phyloP scores from a whole-genome alignment of 2,329 filamentous ascomycete genomes.

The Alternaria gaisen region DNA sequence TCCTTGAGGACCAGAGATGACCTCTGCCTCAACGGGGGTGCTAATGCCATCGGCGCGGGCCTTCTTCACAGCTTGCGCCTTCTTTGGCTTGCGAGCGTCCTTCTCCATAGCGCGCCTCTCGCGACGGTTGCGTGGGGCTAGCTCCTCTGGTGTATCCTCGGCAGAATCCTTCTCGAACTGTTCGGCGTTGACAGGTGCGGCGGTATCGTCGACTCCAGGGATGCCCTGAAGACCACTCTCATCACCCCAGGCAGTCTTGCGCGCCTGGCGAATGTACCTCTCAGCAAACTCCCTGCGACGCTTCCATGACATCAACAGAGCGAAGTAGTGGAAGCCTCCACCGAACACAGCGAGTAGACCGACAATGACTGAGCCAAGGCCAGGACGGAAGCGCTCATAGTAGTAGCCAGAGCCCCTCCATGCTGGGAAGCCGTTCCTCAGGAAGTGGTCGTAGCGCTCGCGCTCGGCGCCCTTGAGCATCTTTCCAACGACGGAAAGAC shows the following conservation, averaged over 20 bases:
- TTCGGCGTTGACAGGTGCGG: conserved; percentile 41
- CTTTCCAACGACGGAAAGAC: conserved; percentile 83
- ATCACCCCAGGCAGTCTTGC: conserved; percentile 89
- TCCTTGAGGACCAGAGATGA: conserved; percentile 70
- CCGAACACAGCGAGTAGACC: conserved; percentile 85
- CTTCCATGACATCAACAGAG: conserved; percentile 86
- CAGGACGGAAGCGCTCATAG: conserved; percentile 92
- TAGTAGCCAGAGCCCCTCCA: conserved; percentile 99
- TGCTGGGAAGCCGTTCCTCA: conserved; percentile 88
- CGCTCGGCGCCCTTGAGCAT: conserved; percentile 83
- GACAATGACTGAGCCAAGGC: conserved; percentile 81
- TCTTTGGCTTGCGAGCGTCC: conserved; percentile 73
- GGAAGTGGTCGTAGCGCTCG: conserved; percentile 93
- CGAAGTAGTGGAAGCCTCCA: conserved; percentile 86
- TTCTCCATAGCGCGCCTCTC: conserved; percentile 90
- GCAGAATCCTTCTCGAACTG: conserved; percentile 40
- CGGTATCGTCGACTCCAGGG: conserved; percentile 63
- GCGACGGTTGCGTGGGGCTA: conserved; percentile 76
- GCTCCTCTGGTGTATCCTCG: conserved; percentile 54
- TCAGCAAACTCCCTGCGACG: conserved; percentile 91
- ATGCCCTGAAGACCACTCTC: conserved; percentile 72
- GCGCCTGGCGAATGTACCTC: conserved; percentile 88
- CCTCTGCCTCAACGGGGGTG: conserved; percentile 63
- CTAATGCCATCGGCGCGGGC: conserved; percentile 62
- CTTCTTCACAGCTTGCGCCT: conserved; percentile 63